Conservation (phyloP, 2,329 filamentous ascomycete genomes). For the Juglanconis oblonga region DNA sequence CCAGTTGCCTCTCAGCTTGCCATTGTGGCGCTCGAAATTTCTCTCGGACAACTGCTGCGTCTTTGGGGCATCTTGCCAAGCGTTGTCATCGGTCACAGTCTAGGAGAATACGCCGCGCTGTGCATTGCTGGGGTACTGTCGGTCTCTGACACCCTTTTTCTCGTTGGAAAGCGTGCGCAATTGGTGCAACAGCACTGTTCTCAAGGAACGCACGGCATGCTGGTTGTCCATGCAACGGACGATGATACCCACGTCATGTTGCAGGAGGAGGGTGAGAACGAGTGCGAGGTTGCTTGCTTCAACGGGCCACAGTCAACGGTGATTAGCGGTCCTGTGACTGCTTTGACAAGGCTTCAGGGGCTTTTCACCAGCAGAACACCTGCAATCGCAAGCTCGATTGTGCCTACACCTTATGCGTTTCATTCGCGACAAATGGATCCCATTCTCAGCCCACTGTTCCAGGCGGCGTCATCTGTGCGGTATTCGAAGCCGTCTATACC, state of each 20-base stretch:
- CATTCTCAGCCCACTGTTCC: neutral
- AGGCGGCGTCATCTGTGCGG: neutral
- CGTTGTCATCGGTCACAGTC: neutral
- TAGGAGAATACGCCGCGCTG: too few species aligned
- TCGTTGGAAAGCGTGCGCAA: conserved; percentile 66
- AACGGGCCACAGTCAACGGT: conserved; percentile 75
- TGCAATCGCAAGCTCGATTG: conserved; percentile 45
- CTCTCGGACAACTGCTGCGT: neutral
- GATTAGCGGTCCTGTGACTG: conserved; percentile 42
- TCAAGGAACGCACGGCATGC: conserved; percentile 61
- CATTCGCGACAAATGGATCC: neutral
- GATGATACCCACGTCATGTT: conserved; percentile 27
- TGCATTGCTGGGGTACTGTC: conserved; percentile 70
- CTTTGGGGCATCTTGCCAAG: neutral
- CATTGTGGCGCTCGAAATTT: conserved; percentile 39
- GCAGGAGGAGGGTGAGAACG: conserved; percentile 45
- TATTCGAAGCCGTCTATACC: neutral
- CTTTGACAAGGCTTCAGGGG: neutral
- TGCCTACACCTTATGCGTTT: conserved; percentile 31
- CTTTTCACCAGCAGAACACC: conserved; percentile 29
- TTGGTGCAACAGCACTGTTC: conserved; percentile 64
- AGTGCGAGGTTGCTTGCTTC: conserved; percentile 60
- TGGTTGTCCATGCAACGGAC: conserved; percentile 38
- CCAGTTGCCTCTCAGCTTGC: too few species aligned
- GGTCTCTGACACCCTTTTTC: conserved; percentile 66